Base-by-base conservation (phyloP, 441 rosid species). In the Macaranga tanarius region DNA sequence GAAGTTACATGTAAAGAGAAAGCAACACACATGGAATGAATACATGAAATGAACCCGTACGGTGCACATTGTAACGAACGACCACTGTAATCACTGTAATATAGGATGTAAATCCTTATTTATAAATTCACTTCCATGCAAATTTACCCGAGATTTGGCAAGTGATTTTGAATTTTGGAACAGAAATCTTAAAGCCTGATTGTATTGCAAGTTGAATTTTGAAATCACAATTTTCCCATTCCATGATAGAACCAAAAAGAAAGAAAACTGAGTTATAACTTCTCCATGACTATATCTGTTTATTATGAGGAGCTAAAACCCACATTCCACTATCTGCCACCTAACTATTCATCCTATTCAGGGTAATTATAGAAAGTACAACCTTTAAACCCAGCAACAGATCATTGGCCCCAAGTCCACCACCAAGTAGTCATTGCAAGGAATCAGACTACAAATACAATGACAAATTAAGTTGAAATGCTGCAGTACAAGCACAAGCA, bases 401-500 rank as follows among this genome's bases (percentile, higher is more conserved):
- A 69, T 23, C 72, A 12, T 51, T 52, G 38, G 72, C 78, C 60
- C 62, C 70, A 61, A 47, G 67, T 77, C 65, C 47, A 57, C 73
- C 57, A 17, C 71, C 66, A 54, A 44, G 81, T 72, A 76, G 76
- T 74, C 76, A 62, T 82, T 70, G 48, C 48, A 73, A 76, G 65
- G 62, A 69, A 79, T 70, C 72, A 72, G 82, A 70, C 84, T 71
- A 72, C 66, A 12, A 48, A 34, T 68, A 75, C 73, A 57, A 34
- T 67, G 75, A 78, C 75, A 67, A 72, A 65, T 78, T 60, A 66
- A 51, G 45, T 68, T 57, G 28, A 72, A 6, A 62, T 59, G 16
- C 66, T 38, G 38, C 51, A 76, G 72, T 79, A 76, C 82, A 77
- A 71, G 75, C 85, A 76, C 82, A 77, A 71, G 75, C 85, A 80